Evolutionary conservation across 345 rosid genomes (phyloP), one percentile per base, ranked within the genome.

Genomic region (Diplotaxis tenuifolia): DNA sequence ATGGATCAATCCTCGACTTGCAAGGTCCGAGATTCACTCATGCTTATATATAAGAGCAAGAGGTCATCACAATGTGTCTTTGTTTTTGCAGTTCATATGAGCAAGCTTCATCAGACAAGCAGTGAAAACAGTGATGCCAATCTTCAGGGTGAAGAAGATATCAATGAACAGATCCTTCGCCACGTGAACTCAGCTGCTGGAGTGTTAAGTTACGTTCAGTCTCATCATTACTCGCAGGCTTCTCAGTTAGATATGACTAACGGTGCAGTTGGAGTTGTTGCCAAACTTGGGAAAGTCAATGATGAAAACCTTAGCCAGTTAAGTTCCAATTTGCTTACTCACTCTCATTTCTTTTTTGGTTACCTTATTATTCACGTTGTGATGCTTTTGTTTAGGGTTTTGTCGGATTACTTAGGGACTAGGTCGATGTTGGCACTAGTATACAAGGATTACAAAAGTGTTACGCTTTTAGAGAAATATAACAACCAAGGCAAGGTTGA

Each of bases 381-480:
- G 55, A 22, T 12, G 11, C 28, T 9, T 77, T 45, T 28, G 20
- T 82, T 65, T 73, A 95, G 98, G 83, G 83, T 83, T 81, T 77
- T 92, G 27, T 83, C 97, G 0, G 96, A 95, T 81, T 95, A 80
- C 74, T 72, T 95, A 62, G 99, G 99, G 68, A 64, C 80, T 38
- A 83, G 86, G 19, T 85, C 82, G 8, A 95, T 95, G 99, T 74
- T 92, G 75, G 93, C 90, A 58, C 77, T 92, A 68, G 99, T 95
- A 60, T 92, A 91, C 73, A 86, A 81, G 75, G 83, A 85, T 64
- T 76, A 70, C 34, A 85, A 86, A 29, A 82, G 83, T 79, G 79
- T 87, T 60, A 80, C 68, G 65, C 86, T 80, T 68, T 76, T 95
- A 22, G 97, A 92, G 82, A 59, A 40, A 10, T 85, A 86, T 62